phyloP scores from a whole-genome alignment of 2,329 filamentous ascomycete species.

The Aplosporella prunicola region DNA sequence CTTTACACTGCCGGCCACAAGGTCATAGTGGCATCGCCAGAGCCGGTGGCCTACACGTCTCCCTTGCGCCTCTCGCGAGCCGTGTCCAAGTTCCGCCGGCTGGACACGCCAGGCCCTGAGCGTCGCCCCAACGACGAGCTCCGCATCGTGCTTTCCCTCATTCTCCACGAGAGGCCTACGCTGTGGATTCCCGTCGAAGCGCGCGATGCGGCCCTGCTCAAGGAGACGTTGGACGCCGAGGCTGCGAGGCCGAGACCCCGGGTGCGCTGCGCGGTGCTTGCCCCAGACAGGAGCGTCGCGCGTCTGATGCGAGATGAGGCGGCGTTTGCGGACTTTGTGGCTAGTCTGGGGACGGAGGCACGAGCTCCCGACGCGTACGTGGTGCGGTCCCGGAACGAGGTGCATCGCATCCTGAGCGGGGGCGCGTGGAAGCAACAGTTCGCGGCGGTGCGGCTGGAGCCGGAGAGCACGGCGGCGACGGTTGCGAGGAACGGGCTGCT shows the following conservation, averaged over 20 bases:
- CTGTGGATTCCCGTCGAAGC: slow-evolving; percentile 4
- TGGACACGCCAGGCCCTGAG: neutral
- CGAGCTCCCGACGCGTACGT: neutral
- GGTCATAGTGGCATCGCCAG: neutral
- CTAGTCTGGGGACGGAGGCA: neutral
- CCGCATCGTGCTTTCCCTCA: neutral
- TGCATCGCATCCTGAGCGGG: slow-evolving; percentile 1
- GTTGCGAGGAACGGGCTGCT: too few species aligned
- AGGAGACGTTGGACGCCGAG: neutral
- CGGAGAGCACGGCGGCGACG: neutral
- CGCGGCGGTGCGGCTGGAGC: neutral
- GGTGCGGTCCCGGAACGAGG: slow-evolving; percentile 2
- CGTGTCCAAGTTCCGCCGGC: neutral
- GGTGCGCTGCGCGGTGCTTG: slow-evolving; percentile 1
- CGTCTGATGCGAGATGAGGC: neutral
- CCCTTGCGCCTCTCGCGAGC: neutral
- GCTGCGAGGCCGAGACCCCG: neutral
- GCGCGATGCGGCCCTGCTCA: neutral
- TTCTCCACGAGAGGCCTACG: neutral
- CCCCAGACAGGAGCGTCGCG: neutral
- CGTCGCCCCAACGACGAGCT: neutral
- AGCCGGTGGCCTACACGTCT: neutral
- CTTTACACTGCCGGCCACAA: neutral
- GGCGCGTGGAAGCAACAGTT: neutral
- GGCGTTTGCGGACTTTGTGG: neutral